phyloP scores from a whole-genome alignment of 2,329 filamentous ascomycete species.

The Fusarium sp. region DNA sequence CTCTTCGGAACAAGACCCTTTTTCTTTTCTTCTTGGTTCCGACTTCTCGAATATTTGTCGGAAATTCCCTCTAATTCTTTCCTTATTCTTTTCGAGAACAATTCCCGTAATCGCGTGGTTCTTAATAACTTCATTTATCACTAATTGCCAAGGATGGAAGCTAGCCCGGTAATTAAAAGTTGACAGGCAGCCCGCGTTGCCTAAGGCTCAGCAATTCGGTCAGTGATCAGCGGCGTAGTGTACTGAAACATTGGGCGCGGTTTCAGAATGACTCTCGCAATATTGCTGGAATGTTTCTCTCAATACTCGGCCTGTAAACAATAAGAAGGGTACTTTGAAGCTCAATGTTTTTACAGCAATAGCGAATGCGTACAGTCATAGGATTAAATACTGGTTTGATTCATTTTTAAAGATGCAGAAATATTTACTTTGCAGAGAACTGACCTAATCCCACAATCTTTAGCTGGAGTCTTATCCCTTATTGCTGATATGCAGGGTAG shows the following conservation, averaged over 20 bases:
- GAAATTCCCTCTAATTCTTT: background rate
- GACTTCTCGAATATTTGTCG: conserved; percentile 8
- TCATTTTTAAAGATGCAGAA: background rate
- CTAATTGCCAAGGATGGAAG: background rate
- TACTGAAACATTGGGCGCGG: conserved; percentile 8
- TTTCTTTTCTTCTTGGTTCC: conserved; percentile 6
- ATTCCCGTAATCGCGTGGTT: conserved; percentile 9
- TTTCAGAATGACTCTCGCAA: conserved; percentile 15
- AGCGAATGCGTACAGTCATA: background rate
- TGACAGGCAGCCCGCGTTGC: background rate
- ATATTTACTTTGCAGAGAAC: background rate
- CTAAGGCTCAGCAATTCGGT: background rate
- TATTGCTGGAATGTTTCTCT: conserved; percentile 8
- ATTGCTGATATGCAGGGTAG: background rate
- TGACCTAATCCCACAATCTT: background rate
- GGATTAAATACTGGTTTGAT: rapidly evolving
- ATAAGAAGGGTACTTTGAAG: background rate
- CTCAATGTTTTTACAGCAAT: background rate
- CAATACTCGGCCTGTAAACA: background rate
- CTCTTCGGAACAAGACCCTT: background rate
- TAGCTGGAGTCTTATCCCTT: background rate
- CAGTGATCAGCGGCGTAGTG: background rate
- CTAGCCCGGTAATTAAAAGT: background rate
- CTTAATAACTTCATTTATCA: background rate
- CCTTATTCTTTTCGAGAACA: background rate